Conservation (phyloP, 1,284 basidiomycete species). For the Cutaneotrichosporon sp. region DNA sequence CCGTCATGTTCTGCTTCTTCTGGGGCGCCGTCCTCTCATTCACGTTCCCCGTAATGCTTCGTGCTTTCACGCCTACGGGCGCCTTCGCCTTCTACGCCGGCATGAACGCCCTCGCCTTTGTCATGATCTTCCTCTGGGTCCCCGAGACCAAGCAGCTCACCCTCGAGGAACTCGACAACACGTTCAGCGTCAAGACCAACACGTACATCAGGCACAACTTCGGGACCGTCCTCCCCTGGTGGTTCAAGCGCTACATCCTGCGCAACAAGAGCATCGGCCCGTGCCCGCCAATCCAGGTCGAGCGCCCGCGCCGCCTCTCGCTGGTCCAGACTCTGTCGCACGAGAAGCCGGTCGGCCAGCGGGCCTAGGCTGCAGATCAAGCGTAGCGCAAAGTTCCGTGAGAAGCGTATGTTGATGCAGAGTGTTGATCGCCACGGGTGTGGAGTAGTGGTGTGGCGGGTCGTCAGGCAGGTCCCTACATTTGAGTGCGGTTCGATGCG, state of each 20-base stretch:
- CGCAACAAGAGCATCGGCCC: conserved; percentile 13
- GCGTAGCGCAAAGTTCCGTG: no score
- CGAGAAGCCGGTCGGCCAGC: no score
- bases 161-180: conserved; percentile 43
- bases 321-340: no score
- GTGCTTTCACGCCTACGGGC: conserved; percentile 56
- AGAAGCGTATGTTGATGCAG: no score
- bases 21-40: conserved; percentile 60
- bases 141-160: conserved; percentile 38
- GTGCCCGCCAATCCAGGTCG: neutral
- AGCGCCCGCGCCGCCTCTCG: no score
- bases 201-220: conserved; percentile 30
- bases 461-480: no score
- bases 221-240: conserved; percentile 23
- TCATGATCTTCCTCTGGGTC: conserved; percentile 37
- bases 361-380: no score
- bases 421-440: no score
- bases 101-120: conserved; percentile 54
- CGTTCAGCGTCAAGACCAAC: conserved; percentile 34
- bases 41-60: conserved; percentile 57
- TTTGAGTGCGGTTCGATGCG: no score
- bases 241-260: conserved; percentile 20
- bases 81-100: conserved; percentile 53
- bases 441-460: no score
- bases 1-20: conserved; percentile 31